These are phyloP conservation scores for Exutisphaerella laricina DNA, from an alignment of 2,329 filamentous ascomycete genomes.

Conservation along the genomic window DNA sequence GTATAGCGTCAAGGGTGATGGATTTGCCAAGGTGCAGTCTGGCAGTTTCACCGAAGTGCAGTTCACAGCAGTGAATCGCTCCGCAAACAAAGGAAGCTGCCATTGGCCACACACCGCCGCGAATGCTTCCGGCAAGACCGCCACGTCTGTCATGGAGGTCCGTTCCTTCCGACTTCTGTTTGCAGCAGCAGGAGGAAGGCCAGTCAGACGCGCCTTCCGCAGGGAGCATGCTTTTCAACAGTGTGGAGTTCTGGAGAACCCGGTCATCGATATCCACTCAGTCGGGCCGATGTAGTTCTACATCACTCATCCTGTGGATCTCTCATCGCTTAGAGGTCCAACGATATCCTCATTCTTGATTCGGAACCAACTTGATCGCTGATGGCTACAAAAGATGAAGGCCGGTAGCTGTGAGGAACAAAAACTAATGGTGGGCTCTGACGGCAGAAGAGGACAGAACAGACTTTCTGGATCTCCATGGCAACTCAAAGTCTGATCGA, in stretches of 20 bases:
- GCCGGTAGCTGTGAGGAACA: too few species aligned
- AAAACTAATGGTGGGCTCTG: too few species aligned
- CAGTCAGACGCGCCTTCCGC: not conserved
- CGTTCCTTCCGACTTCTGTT: not conserved
- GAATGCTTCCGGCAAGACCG: constrained; percentile 1
- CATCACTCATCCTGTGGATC: too few species aligned
- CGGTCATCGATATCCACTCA: not conserved
- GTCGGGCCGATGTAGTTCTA: not conserved
- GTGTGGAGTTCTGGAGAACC: not conserved
- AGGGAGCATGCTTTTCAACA: not conserved
- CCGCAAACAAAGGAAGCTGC: not conserved
- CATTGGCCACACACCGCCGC: constrained; percentile 3
- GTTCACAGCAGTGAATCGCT: not conserved
- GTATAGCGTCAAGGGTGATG: constrained; percentile 4
- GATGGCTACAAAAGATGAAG: too few species aligned
- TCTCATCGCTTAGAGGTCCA: not conserved
- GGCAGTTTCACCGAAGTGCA: not conserved
- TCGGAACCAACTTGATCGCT: too few species aligned
- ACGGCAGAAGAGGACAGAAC: too few species aligned
- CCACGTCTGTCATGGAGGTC: constrained; percentile 8
- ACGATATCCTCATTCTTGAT: too few species aligned
- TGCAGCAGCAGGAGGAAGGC: not conserved
- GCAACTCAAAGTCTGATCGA: too few species aligned
- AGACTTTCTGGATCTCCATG: too few species aligned
- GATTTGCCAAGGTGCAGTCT: constrained; percentile 4